These are phyloP conservation scores for Epichloe festucae DNA, from an alignment of 2,329 filamentous ascomycete species.

Conservation along the genomic window DNA sequence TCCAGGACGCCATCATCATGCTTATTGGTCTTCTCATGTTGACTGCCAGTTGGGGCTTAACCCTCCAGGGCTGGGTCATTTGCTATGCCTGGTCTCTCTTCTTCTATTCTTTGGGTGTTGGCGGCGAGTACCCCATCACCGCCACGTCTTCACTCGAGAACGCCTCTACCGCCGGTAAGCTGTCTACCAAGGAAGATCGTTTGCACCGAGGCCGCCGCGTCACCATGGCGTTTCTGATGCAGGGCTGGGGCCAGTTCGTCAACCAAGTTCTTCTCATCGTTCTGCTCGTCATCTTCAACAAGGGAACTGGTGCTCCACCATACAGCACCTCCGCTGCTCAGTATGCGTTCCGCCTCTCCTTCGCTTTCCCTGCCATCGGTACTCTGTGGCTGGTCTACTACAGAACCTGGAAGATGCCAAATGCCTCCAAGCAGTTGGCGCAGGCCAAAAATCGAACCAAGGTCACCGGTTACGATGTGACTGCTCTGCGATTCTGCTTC, in stretches of 20 bases:
- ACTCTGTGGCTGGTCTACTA: slow-evolving; percentile 95
- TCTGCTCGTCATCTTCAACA: slow-evolving; percentile 78
- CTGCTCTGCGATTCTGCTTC: slow-evolving; percentile 67
- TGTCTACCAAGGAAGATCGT: slow-evolving; percentile 85
- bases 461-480: slow-evolving; percentile 86
- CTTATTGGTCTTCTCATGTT: slow-evolving; percentile 85
- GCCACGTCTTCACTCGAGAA: slow-evolving; percentile 93
- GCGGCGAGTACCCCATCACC: slow-evolving; percentile 93
- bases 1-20: slow-evolving; percentile 91
- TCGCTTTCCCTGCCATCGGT: slow-evolving; percentile 79
- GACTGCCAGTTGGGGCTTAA: slow-evolving; percentile 78
- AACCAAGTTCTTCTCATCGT: slow-evolving; percentile 88
- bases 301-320: slow-evolving; percentile 56
- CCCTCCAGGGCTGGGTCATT: slow-evolving; percentile 87
- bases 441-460: slow-evolving; percentile 73
- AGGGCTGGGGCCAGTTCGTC: slow-evolving; percentile 92
- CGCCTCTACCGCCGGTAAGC: slow-evolving; percentile 68
- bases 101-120: slow-evolving; percentile 54
- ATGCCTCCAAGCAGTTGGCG: slow-evolving; percentile 70
- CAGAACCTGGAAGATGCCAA: slow-evolving; percentile 87
- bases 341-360: slow-evolving; percentile 85
- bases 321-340: slow-evolving; percentile 70
- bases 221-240: slow-evolving; percentile 93
- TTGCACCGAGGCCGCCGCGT: slow-evolving; percentile 93
- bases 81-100: slow-evolving; percentile 94